Evolutionary conservation across 805 yeast species (phyloP).

Genomic region (Ogataea haglerorum): DNA sequence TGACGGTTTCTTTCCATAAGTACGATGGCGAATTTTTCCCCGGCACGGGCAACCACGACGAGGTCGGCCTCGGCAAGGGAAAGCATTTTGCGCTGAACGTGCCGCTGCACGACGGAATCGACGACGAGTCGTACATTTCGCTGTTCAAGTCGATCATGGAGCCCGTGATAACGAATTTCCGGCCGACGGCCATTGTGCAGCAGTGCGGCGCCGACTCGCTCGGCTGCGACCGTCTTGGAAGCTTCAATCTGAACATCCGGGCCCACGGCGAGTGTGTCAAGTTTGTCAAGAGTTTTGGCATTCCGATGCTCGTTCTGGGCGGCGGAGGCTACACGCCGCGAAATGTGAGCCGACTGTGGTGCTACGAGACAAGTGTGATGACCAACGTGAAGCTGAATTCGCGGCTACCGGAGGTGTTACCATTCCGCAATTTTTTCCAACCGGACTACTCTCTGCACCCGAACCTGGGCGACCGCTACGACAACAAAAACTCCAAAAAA

Average conservation of each 20-base stretch:
- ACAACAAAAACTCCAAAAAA: conserved; percentile 79
- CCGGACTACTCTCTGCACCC: conserved; percentile 94
- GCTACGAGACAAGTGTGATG: conserved; percentile 89
- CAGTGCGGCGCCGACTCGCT: conserved; percentile 98
- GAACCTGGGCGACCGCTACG: conserved; percentile 69
- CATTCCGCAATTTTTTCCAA: conserved; percentile 78
- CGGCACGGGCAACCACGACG: conserved; percentile 92
- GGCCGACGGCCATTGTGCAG: conserved; percentile 89
- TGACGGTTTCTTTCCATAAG: conserved; percentile 95
- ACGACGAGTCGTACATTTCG: conserved; percentile 78
- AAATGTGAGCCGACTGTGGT: conserved; percentile 92
- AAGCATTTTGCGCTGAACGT: conserved; percentile 85
- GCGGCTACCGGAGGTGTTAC: conserved; percentile 70
- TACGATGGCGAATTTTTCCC: conserved; percentile 94
- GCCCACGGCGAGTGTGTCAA: conserved; percentile 97
- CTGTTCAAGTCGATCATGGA: conserved; percentile 81
- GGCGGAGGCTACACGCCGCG: conserved; percentile 99
- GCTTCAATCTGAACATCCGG: conserved; percentile 85
- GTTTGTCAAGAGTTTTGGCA: conserved; percentile 80
- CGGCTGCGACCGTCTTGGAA: conserved; percentile 90
- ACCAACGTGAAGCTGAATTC: conserved; percentile 73
- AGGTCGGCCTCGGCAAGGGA: conserved; percentile 85
- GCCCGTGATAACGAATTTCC: conserved; percentile 86
- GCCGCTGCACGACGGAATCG: conserved; percentile 93
- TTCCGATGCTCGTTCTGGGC: conserved; percentile 88